phyloP scores from a whole-genome alignment of 31 red algal genomes.

The Endocladia muricata region DNA sequence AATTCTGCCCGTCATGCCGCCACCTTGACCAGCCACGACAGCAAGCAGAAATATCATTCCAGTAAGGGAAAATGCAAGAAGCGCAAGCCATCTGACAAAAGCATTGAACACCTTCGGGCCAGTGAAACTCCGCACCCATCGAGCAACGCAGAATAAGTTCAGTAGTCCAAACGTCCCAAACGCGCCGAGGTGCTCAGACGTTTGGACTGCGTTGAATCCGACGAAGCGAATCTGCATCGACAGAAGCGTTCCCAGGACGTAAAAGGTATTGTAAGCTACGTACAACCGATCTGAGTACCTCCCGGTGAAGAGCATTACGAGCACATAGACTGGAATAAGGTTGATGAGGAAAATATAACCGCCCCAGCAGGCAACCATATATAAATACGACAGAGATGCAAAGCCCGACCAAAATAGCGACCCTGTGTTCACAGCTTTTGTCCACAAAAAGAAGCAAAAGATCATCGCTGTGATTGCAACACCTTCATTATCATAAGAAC shows the following conservation, averaged over 20 bases:
- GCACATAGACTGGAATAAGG: constrained; percentile 90
- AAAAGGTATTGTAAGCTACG: constrained; percentile 89
- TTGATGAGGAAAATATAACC: constrained; percentile 99
- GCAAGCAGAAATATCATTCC: constrained; percentile 40
- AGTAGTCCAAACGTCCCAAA: constrained; percentile 86
- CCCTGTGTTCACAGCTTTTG: constrained; percentile 80
- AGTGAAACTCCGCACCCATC: constrained; percentile 81
- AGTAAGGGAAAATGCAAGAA: constrained; percentile 14
- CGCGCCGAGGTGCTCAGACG: constrained; percentile 87
- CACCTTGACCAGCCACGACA: constrained; percentile 47
- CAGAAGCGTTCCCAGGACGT: constrained; percentile 90
- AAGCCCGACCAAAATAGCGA: constrained; percentile 79
- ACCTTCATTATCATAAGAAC: constrained; percentile 97
- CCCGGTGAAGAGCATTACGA: constrained; percentile 85
- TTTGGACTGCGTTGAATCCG: constrained; percentile 91
- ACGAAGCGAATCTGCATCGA: constrained; percentile 99
- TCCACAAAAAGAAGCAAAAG: constrained; percentile 84
- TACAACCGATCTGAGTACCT: constrained; percentile 88
- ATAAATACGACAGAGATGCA: constrained; percentile 78
- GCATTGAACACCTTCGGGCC: constrained; percentile 48
- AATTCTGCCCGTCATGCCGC: constrained; percentile 88
- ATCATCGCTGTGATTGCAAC: constrained; percentile 98
- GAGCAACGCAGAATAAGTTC: constrained; percentile 65
- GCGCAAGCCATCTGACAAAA: constrained; percentile 56
- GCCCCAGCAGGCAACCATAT: constrained; percentile 99